These are phyloP conservation scores for Volvox africanus DNA, from an alignment of 139 green algal species.

Conservation along the genomic window DNA sequence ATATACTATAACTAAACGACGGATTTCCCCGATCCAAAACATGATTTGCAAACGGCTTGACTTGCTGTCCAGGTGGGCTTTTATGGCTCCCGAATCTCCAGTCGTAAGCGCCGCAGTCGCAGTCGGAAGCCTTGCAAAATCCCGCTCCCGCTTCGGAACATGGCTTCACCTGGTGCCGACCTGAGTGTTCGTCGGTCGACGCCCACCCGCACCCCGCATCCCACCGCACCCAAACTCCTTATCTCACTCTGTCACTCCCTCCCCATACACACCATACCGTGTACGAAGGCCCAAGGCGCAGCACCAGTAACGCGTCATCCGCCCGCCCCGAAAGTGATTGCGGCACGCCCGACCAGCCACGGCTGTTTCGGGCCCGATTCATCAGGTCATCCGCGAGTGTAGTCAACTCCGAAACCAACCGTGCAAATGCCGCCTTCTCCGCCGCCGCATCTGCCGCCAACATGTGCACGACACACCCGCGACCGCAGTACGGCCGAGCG, in stretches of 20 bases:
- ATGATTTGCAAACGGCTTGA: no score
- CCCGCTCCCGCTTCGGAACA: no score
- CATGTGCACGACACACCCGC: conserved; percentile 38
- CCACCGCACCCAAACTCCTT: not conserved
- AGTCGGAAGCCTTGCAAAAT: no score
- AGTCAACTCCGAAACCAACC: conserved; percentile 24
- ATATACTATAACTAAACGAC: no score
- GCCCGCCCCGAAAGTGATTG: not conserved
- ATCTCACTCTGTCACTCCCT: not conserved
- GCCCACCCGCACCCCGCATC: no score
- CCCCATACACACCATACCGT: conserved; percentile 6
- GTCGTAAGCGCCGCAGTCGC: no score
- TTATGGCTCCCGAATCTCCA: no score
- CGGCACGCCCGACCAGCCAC: not conserved
- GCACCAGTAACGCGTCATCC: conserved; percentile 36
- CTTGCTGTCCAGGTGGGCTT: no score
- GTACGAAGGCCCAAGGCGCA: conserved; percentile 32
- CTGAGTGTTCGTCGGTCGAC: no score
- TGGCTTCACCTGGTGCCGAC: no score
- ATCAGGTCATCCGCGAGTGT: conserved; percentile 22
- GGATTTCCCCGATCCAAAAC: no score
- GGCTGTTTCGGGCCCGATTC: not conserved
- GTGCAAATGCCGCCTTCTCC: conserved; percentile 21
- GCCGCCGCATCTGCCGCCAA: not conserved
- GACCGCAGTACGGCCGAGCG: conserved; percentile 17